Conservation (phyloP, 2,329 filamentous ascomycete species). For the Canariomyces notabilis region DNA sequence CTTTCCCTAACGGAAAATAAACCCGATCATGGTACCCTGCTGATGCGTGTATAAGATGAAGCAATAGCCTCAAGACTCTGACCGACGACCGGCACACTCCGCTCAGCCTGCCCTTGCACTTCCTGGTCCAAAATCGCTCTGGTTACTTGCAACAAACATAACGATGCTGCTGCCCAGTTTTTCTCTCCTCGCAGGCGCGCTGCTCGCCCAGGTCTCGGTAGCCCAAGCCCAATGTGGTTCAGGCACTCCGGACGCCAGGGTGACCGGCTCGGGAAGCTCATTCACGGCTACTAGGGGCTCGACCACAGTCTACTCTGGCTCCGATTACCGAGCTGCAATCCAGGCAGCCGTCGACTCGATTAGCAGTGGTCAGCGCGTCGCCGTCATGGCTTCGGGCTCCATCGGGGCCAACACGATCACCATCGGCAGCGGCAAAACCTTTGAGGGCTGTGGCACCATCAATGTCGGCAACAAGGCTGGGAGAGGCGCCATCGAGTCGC, state of each 20-base stretch:
- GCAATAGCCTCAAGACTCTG: too few species aligned
- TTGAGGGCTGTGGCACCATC: constrained; percentile 56
- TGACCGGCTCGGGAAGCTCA: constrained; percentile 42
- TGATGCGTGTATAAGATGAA: not conserved
- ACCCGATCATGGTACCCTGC: too few species aligned
- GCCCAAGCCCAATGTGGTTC: constrained; percentile 44
- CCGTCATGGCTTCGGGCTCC: constrained; percentile 50
- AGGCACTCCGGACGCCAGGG: constrained; percentile 40
- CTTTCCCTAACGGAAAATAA: too few species aligned
- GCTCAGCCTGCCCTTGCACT: too few species aligned
- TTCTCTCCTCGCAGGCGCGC: constrained; percentile 34
- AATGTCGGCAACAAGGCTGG: constrained; percentile 38
- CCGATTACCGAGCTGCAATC: constrained; percentile 50
- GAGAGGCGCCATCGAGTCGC: constrained; percentile 50
- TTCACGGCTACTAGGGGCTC: constrained; percentile 43
- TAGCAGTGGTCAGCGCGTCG: constrained; percentile 46
- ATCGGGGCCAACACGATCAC: constrained; percentile 50
- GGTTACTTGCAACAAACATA: not conserved
- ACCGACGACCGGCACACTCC: too few species aligned
- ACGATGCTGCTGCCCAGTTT: constrained; percentile 32
- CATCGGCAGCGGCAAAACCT: constrained; percentile 49
- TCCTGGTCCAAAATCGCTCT: not conserved
- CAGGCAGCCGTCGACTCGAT: constrained; percentile 50
- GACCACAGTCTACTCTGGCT: constrained; percentile 45
- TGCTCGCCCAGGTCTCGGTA: constrained; percentile 37